Evolutionary conservation across 331 rosid genomes (phyloP).

Genomic region (Pyracantha coccinea): DNA sequence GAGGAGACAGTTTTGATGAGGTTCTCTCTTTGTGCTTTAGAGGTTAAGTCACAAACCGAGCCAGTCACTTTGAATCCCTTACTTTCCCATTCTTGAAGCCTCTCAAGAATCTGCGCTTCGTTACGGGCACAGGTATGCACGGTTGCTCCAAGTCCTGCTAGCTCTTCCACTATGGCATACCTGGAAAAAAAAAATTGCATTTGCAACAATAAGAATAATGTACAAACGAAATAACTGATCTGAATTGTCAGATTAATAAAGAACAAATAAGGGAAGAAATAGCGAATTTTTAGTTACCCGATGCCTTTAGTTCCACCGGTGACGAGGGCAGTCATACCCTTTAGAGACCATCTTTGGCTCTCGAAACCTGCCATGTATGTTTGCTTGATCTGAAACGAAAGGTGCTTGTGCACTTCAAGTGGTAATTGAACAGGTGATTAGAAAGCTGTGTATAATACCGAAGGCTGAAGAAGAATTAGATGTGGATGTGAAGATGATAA

Average conservation of each 20-base stretch:
- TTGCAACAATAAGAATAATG: no score
- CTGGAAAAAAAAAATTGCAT: no score
- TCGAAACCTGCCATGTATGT: not conserved
- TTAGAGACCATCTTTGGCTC: not conserved
- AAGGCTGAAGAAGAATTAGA: no score
- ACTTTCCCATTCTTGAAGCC: conserved; percentile 41
- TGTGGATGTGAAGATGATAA: no score
- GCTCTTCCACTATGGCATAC: conserved; percentile 58
- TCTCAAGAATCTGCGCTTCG: conserved; percentile 31
- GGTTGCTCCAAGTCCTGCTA: conserved; percentile 56
- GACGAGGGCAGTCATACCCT: not conserved
- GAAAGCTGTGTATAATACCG: not conserved
- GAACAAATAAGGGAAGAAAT: no score
- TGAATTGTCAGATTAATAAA: no score
- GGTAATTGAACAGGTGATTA: not conserved
- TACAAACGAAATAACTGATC: no score
- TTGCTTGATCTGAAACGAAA: not conserved
- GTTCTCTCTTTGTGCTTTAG: conserved; percentile 27
- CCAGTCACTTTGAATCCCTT: conserved; percentile 51
- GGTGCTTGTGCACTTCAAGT: not conserved
- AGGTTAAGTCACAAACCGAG: conserved; percentile 41
- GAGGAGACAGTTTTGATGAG: conserved; percentile 33
- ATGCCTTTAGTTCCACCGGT: not conserved
- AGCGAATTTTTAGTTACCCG: conserved; percentile 26
- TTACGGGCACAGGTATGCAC: conserved; percentile 57